Evolutionary conservation across 1,284 basidiomycete species (phyloP), one percentile per base, ranked within the genome.

Genomic region (Microstroma glucosiphilum): DNA sequence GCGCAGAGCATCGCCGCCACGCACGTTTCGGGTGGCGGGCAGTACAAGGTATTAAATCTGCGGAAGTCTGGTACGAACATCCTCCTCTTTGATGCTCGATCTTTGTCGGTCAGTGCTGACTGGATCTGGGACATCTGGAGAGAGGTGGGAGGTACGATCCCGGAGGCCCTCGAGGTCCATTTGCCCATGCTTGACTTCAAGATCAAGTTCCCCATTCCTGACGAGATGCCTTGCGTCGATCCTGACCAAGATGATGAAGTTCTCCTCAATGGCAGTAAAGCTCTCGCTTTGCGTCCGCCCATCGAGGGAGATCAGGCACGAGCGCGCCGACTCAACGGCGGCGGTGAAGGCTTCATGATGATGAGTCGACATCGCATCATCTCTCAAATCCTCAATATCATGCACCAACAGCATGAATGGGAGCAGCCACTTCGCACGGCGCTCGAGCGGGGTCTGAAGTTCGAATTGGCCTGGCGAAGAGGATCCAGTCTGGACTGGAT

Each of bases 81-180:
- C 13, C 90, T 89, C 69, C 82, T 92, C 23, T 89, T 90, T 79
- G 90, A 91, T 72, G 77, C 71, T 40, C 71, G 76, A 46, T 62
- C 63, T 63, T 84, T 88, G 13, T 85, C 87, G 13, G 82, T 88
- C 58, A 87, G 87, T 1, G 82, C 84, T 30, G 90, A 92, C 76
- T 92, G 90, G 91, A 81, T 86, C 54, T 92, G 90, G 90, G 83
- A 85, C 63, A 80, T 92, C 55, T 91, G 89, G 88, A 83, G 83
- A 54, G 82, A 85, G 64, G 82, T 89, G 2, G 84, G 83, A 17
- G 83, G 83, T 3, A 64, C 76, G 42, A 71, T 85, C 4, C 84
- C 84, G 6, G 69, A 80, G 11, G 79, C 76, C 40, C 73, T 86
- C 26, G 83, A 84, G 65, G 79, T 85, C 8, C 80, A 80, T 54